Base-by-base conservation (phyloP, 2,329 filamentous ascomycete species). In the Claviceps sp. region DNA sequence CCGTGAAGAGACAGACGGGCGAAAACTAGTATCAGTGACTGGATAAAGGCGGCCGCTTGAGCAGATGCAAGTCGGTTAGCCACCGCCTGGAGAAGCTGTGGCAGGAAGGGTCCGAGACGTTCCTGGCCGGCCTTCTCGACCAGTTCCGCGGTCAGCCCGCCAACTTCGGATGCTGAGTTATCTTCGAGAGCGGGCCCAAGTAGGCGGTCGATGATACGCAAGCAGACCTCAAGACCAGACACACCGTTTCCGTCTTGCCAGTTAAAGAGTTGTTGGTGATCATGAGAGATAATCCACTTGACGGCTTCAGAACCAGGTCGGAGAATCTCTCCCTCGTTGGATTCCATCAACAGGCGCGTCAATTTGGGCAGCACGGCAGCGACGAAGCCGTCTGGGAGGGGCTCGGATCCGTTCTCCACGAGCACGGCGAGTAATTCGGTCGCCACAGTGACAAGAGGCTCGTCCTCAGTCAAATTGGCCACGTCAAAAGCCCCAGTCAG, bases 71-170 rank as follows among this genome's bases (percentile, higher is more conserved):
- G 76, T 53, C 93, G 82, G 49, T 83, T 82, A 3, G 93, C 93
- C 16, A 98, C 91, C 17, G 91, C 93, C 60, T 85, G 83, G 4
- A 98, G 77, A 22, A 98, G 80, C 65, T 95, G 88, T 42, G 87
- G 83, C 26, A 98, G 76, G 65, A 88, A 96, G 11, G 90, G 90
- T 0, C 93, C 93, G 11, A 98, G 80, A 51, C 87, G 82, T 64
- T 95, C 90, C 39, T 89, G 83, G 11, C 93, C 93, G 49, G 91
- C 93, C 69, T 93, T 95, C 68, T 97, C 91, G 1, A 98, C 93
- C 29, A 98, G 75, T 67, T 95, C 90, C 1, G 91, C 91, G 4
- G 93, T 93, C 57, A 98, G 79, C 16, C 89, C 88, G 58, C 93
- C 93, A 44, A 98, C 90, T 70, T 98, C 91, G n/a, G 89, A 88